phyloP scores from a whole-genome alignment of 805 yeast species.

The Spathaspora girioi region DNA sequence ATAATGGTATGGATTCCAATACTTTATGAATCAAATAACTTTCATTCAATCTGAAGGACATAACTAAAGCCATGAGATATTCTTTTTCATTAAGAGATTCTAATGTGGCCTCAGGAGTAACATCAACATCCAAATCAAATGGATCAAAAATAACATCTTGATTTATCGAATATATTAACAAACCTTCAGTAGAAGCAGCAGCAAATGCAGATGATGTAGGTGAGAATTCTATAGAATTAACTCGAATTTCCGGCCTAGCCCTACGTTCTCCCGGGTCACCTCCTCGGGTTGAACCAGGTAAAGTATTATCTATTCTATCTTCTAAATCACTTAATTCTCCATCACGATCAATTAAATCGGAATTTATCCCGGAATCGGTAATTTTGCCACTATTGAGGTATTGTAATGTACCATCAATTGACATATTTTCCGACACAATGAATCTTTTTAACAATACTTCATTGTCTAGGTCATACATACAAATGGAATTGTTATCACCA shows the following conservation, averaged over 20 bases:
- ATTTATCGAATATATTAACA: slow-evolving; percentile 78
- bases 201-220: slow-evolving; percentile 91
- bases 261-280: slow-evolving; percentile 70
- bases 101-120: slow-evolving; percentile 75
- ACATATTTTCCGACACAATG: slow-evolving; percentile 85
- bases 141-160: slow-evolving; percentile 81
- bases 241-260: slow-evolving; percentile 78
- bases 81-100: slow-evolving; percentile 58
- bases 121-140: slow-evolving; percentile 87
- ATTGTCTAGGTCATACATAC: slow-evolving; percentile 85
- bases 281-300: slow-evolving; percentile 83
- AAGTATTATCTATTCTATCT: slow-evolving; percentile 66
- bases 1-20: slow-evolving; percentile 68
- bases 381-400: slow-evolving; percentile 74
- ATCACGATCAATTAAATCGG: slow-evolving; percentile 75
- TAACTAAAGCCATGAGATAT: slow-evolving; percentile 74
- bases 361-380: slow-evolving; percentile 78
- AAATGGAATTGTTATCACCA: slow-evolving; percentile 87
- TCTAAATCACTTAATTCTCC: slow-evolving; percentile 87
- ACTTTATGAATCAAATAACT: slow-evolving; percentile 64
- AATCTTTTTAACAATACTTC: slow-evolving; percentile 82
- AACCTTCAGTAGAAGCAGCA: slow-evolving; percentile 93
- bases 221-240: slow-evolving; percentile 73
- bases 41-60: slow-evolving; percentile 94
- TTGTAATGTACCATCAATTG: slow-evolving; percentile 81